Conservation (phyloP, 2,329 filamentous ascomycete genomes). For the Phialocephala subalpina region DNA sequence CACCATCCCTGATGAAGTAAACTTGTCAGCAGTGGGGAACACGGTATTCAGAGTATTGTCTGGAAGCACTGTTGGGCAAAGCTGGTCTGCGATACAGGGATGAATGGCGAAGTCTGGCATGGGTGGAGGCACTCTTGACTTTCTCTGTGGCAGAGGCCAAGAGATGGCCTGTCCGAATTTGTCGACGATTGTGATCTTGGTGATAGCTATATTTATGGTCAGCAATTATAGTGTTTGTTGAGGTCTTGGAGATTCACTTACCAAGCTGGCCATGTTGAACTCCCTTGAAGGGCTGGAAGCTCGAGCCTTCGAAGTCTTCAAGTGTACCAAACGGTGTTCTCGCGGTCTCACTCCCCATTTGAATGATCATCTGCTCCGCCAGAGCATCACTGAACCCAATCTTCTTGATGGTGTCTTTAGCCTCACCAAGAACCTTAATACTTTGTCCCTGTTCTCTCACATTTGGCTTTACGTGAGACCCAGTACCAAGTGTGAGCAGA, state of each 20-base stretch:
- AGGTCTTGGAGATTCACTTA: not conserved
- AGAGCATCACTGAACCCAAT: constrained; percentile 19
- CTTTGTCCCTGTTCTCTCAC: constrained; percentile 27
- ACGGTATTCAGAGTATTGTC: constrained; percentile 16
- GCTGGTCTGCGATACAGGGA: constrained; percentile 18
- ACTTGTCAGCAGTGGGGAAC: constrained; percentile 13
- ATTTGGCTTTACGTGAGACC: constrained; percentile 52
- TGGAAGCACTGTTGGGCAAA: constrained; percentile 11
- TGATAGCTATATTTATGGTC: constrained; percentile 41
- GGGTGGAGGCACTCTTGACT: constrained; percentile 29
- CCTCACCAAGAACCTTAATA: constrained; percentile 22
- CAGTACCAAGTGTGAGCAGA: constrained; percentile 46
- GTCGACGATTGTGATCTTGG: constrained; percentile 57
- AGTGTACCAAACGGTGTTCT: constrained; percentile 48
- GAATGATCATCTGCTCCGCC: not conserved
- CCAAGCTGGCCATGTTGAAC: constrained; percentile 56
- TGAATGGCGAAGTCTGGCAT: constrained; percentile 14
- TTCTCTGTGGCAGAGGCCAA: constrained; percentile 42
- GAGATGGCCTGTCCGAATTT: constrained; percentile 53
- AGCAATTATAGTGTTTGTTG: not conserved
- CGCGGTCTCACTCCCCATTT: constrained; percentile 41
- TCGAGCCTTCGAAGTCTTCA: constrained; percentile 34
- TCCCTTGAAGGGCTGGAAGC: constrained; percentile 50
- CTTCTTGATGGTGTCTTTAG: constrained; percentile 30
- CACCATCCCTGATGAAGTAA: constrained; percentile 4